These are phyloP conservation scores for Tetracladium setigerum DNA, from an alignment of 495 filamentous ascomycete species.

Conservation along the genomic window DNA sequence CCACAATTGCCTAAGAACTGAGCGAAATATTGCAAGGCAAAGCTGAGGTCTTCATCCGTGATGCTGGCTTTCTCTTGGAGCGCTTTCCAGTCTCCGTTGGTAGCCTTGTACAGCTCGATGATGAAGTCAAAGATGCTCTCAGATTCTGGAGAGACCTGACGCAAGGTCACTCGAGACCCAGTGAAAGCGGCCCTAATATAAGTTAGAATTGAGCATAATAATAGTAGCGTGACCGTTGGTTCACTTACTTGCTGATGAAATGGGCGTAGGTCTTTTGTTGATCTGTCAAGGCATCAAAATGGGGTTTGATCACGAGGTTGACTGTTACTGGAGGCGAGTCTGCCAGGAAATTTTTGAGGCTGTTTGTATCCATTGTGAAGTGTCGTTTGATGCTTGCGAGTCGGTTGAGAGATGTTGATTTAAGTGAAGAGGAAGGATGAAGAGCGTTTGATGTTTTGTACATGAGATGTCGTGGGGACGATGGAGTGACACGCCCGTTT, in stretches of 20 bases:
- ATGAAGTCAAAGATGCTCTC: slow-evolving; percentile 83
- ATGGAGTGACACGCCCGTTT: too few relatives aligned
- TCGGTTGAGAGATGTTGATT: slow-evolving; percentile 11
- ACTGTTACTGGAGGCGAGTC: slow-evolving; percentile 87
- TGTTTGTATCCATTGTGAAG: slow-evolving; percentile 18
- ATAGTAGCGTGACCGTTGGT: not conserved
- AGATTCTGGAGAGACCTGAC: slow-evolving; percentile 85
- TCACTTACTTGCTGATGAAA: slow-evolving; percentile 69
- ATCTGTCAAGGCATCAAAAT: slow-evolving; percentile 76
- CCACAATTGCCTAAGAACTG: slow-evolving; percentile 87
- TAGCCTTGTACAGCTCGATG: slow-evolving; percentile 63
- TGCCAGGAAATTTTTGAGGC: slow-evolving; percentile 65
- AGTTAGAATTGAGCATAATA: not conserved
- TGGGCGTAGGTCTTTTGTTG: slow-evolving; percentile 86
- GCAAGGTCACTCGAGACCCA: slow-evolving; percentile 76
- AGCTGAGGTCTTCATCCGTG: slow-evolving; percentile 57
- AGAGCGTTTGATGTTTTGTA: too few relatives aligned
- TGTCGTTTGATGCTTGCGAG: slow-evolving; percentile 13
- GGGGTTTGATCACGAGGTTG: slow-evolving; percentile 75
- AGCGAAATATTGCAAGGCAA: slow-evolving; percentile 80
- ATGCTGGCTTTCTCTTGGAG: slow-evolving; percentile 63
- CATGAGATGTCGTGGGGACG: too few relatives aligned
- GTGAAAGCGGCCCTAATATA: slow-evolving; percentile 71
- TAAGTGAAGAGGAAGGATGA: too few relatives aligned
- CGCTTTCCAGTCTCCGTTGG: slow-evolving; percentile 69